Evolutionary conservation across 225 moss, liverwort and hornwort genomes (phyloP).

Genomic region (Anthoceros angustus): DNA sequence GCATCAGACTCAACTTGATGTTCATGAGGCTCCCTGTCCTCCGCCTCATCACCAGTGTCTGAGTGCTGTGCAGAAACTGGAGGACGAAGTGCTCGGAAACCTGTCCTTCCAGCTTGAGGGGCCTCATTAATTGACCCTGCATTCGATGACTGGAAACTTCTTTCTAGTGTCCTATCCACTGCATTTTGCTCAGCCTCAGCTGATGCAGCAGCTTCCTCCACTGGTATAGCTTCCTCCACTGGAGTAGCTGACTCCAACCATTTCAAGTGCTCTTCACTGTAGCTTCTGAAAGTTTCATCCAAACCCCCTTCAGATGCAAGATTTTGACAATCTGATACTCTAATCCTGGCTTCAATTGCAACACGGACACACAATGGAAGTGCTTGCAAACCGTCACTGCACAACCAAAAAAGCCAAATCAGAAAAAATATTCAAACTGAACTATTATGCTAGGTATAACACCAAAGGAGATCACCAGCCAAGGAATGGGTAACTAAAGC

Average conservation of each 20-base stretch:
- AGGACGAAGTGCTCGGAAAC: constrained; percentile 15
- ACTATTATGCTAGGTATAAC: not conserved
- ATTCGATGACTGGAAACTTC: not conserved
- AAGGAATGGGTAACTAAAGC: not conserved
- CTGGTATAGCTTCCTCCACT: constrained; percentile 23
- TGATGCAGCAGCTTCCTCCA: constrained; percentile 28
- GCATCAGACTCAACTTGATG: constrained; percentile 12
- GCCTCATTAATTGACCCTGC: not conserved
- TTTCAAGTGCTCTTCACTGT: constrained; percentile 28
- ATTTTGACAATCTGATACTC: constrained; percentile 42
- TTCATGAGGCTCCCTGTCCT: constrained; percentile 10
- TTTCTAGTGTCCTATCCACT: not conserved
- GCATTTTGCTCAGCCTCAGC: constrained; percentile 19
- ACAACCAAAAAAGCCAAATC: constrained; percentile 8
- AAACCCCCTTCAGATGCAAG: constrained; percentile 16
- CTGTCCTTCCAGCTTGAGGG: not conserved
- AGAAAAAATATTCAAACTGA: not conserved
- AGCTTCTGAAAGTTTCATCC: constrained; percentile 24
- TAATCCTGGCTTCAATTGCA: constrained; percentile 37
- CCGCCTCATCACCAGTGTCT: constrained; percentile 10
- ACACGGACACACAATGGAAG: constrained; percentile 27
- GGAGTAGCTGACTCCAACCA: constrained; percentile 31
- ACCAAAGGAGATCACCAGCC: not conserved
- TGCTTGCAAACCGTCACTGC: constrained; percentile 30
- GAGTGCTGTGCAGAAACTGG: not conserved